Percentiles rank a stretch among this genome's conserved stretches.
These are phyloP conservation scores for Mycena crocata DNA, from an alignment of 768 basidiomycete species.

Conservation along the genomic window DNA sequence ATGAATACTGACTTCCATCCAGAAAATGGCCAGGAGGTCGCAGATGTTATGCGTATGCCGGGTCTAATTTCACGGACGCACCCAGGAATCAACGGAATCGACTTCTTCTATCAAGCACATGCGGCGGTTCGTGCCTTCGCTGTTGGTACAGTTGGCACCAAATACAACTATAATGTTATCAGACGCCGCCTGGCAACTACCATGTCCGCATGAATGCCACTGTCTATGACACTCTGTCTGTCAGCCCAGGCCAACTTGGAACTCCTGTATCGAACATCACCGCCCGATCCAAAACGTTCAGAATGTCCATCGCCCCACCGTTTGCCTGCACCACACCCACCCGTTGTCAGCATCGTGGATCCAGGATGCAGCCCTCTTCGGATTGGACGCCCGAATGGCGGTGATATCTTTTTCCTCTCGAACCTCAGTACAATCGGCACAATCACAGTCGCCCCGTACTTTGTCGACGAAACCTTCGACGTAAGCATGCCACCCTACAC, in stretches of 20 bases:
- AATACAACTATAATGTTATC: too few relatives aligned
- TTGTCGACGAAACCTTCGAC: not conserved
- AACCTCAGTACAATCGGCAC: not conserved
- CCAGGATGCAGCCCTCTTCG: constrained; percentile 4
- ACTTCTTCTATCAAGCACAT: not conserved
- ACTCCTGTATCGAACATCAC: not conserved
- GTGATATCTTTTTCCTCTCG: not conserved
- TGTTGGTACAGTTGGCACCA: not conserved
- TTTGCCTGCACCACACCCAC: constrained; percentile 7
- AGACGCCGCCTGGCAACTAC: constrained; percentile 19
- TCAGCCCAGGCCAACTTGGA: not conserved
- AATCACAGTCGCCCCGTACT: not conserved
- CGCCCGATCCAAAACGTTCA: constrained; percentile 4
- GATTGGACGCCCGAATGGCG: not conserved
- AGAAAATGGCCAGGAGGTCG: constrained; percentile 2
- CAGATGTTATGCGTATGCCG: not conserved
- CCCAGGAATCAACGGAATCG: not conserved
- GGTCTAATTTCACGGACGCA: not conserved
- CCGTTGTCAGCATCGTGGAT: constrained; percentile 1
- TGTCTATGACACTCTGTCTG: not conserved
- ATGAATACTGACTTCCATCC: not conserved
- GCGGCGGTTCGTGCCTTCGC: not conserved
- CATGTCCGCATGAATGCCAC: constrained; percentile 18
- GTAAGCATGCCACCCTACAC: not conserved
- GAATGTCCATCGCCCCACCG: not conserved